Evolutionary conservation across 2,329 filamentous ascomycete genomes (phyloP).

Genomic region (Akanthomyces dipterigenus): DNA sequence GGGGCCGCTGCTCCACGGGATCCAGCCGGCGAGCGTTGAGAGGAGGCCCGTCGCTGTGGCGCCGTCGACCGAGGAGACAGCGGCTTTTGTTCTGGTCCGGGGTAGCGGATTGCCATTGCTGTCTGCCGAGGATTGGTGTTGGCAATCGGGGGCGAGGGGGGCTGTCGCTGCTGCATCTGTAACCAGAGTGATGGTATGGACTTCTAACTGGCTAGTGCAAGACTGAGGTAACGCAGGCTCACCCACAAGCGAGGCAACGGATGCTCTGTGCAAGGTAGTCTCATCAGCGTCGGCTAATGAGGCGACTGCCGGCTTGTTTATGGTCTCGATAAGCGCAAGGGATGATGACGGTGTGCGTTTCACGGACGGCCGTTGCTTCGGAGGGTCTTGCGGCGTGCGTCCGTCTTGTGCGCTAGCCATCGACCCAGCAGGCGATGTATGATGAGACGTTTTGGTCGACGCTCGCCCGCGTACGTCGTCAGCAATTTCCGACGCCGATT

Average conservation of each 20-base stretch:
- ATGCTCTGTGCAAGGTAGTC: conserved; percentile 29
- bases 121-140: background rate
- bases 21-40: conserved; percentile 13
- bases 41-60: conserved; percentile 10
- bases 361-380: conserved; percentile 14
- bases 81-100: conserved; percentile 9
- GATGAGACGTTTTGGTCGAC: conserved; percentile 31
- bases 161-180: background rate
- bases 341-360: conserved; percentile 24
- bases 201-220: conserved; percentile 44
- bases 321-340: conserved; percentile 29
- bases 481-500: conserved; percentile 49
- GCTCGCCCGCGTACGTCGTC: conserved; percentile 47
- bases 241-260: conserved; percentile 35
- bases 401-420: conserved; percentile 19
- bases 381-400: conserved; percentile 8
- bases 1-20: conserved; percentile 11
- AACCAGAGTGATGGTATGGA: conserved; percentile 28
- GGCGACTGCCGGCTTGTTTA: background rate
- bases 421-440: conserved; percentile 24
- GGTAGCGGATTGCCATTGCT: conserved; percentile 5
- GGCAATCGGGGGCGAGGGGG: background rate
- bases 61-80: conserved; percentile 3
- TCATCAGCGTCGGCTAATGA: background rate
- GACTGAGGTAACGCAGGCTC: conserved; percentile 52